phyloP scores from a whole-genome alignment of 2,329 filamentous ascomycete species.

The Beauveria sp. region DNA sequence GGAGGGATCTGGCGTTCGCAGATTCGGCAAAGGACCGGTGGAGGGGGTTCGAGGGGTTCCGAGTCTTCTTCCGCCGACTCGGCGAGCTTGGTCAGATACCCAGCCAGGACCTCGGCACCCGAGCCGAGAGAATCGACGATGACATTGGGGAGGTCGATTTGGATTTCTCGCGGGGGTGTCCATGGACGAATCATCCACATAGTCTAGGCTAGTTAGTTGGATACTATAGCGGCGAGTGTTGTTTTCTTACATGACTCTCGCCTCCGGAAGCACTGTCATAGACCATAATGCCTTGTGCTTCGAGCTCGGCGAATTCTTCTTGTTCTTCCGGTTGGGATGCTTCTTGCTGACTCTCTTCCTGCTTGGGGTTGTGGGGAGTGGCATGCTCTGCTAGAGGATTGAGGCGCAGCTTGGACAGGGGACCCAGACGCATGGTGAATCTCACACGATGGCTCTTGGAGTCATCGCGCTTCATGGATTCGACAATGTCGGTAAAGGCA shows the following conservation, averaged over 20 bases:
- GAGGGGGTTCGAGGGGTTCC: conserved; percentile 70
- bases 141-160: conserved; percentile 83
- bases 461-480: conserved; percentile 87
- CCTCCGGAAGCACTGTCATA: conserved; percentile 82
- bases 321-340: not conserved
- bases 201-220: conserved; percentile 49
- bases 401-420: conserved; percentile 56
- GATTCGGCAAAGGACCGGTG: conserved; percentile 88
- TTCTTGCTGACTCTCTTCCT: conserved; percentile 29
- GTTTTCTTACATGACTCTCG: conserved; percentile 73
- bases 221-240: not conserved
- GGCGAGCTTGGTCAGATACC: conserved; percentile 83
- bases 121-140: conserved; percentile 92
- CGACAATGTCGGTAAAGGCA: conserved; percentile 75
- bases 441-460: conserved; percentile 85
- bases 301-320: conserved; percentile 60
- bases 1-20: conserved; percentile 95
- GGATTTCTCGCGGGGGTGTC: conserved; percentile 80
- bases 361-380: conserved; percentile 29
- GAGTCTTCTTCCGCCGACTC: conserved; percentile 74
- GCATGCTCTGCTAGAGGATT: conserved; percentile 33
- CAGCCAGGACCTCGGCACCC: conserved; percentile 87
- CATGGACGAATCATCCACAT: conserved; percentile 99
- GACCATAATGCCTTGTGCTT: conserved; percentile 97
- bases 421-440: conserved; percentile 65